phyloP scores from a whole-genome alignment of 2,329 filamentous ascomycete genomes.

The Exserohilum turcica region DNA sequence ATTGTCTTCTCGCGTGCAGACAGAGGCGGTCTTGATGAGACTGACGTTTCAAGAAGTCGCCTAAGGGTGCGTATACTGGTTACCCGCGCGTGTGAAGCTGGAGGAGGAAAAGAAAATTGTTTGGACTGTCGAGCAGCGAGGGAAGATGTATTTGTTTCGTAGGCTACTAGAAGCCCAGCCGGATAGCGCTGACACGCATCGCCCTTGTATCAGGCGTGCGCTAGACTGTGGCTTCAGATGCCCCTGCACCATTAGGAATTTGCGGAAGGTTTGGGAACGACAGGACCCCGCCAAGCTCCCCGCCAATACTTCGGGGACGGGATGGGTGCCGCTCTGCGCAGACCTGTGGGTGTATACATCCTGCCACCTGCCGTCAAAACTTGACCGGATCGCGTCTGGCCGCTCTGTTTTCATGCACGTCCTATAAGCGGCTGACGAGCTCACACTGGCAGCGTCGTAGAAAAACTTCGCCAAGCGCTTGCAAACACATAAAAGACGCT shows the following conservation, averaged over 20 bases:
- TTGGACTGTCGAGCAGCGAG: slow-evolving; percentile 25
- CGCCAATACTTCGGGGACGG: slow-evolving; percentile 21
- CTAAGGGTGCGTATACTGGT: slow-evolving; percentile 10
- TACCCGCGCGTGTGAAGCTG: slow-evolving; percentile 15
- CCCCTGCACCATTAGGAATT: slow-evolving; percentile 25
- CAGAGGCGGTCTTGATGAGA: not conserved
- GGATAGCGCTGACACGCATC: slow-evolving; percentile 18
- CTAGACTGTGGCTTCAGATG: slow-evolving; percentile 19
- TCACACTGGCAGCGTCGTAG: slow-evolving; percentile 23
- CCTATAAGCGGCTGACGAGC: slow-evolving; percentile 9
- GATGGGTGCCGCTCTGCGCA: slow-evolving; percentile 7
- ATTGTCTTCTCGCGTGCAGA: slow-evolving; percentile 23
- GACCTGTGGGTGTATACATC: slow-evolving; percentile 3
- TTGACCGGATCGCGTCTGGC: slow-evolving; percentile 17
- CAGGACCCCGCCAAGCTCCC: slow-evolving; percentile 27
- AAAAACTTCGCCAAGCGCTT: slow-evolving; percentile 13
- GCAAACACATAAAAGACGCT: slow-evolving; percentile 13
- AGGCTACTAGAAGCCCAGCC: slow-evolving; percentile 19
- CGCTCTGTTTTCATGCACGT: slow-evolving; percentile 13
- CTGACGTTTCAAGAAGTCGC: slow-evolving; percentile 13
- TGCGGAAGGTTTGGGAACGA: slow-evolving; percentile 24
- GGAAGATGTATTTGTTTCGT: slow-evolving; percentile 37
- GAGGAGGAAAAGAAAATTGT: slow-evolving; percentile 18
- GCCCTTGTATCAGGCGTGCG: slow-evolving; percentile 25
- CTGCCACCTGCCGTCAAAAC: slow-evolving; percentile 3